phyloP scores from a whole-genome alignment of 179 eudicot genomes.

The Beta lomatogona region DNA sequence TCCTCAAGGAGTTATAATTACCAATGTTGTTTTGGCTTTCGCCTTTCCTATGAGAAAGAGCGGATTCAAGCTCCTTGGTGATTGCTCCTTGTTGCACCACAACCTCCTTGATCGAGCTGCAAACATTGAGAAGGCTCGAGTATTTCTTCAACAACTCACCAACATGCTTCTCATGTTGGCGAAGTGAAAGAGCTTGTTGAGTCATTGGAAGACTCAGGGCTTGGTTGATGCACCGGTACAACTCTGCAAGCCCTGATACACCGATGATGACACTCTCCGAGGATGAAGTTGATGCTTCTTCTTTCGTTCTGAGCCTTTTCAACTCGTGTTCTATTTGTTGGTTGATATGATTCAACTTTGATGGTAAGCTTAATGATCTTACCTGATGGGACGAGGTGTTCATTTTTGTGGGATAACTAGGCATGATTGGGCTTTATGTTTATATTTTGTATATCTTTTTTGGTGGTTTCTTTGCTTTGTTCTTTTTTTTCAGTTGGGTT shows the following conservation, averaged over 20 bases:
- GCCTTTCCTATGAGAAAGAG: not conserved
- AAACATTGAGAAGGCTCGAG: conserved; percentile 32
- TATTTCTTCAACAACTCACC: conserved; percentile 33
- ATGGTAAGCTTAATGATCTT: conserved; percentile 40
- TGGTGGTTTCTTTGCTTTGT: not conserved
- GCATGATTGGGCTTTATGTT: not conserved
- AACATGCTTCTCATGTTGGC: conserved; percentile 32
- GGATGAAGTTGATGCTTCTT: conserved; percentile 34
- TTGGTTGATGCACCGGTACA: conserved; percentile 43
- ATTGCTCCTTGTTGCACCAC: conserved; percentile 10
- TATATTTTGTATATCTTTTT: not conserved
- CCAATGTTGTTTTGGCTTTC: not conserved
- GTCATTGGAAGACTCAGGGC: conserved; percentile 49
- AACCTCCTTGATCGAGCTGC: conserved; percentile 3
- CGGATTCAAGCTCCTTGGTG: not conserved
- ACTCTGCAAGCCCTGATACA: conserved; percentile 31
- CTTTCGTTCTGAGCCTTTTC: conserved; percentile 30
- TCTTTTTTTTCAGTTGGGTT: not conserved
- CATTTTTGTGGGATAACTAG: conserved; percentile 1
- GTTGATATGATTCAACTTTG: conserved; percentile 31
- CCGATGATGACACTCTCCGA: conserved; percentile 37
- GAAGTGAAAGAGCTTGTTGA: conserved; percentile 38
- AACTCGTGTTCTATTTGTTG: conserved; percentile 32
- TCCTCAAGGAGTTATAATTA: conserved; percentile 12
- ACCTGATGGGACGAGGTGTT: not conserved